phyloP scores from a whole-genome alignment of 495 filamentous ascomycete genomes.

The Melanomma pulvis-pyrius region DNA sequence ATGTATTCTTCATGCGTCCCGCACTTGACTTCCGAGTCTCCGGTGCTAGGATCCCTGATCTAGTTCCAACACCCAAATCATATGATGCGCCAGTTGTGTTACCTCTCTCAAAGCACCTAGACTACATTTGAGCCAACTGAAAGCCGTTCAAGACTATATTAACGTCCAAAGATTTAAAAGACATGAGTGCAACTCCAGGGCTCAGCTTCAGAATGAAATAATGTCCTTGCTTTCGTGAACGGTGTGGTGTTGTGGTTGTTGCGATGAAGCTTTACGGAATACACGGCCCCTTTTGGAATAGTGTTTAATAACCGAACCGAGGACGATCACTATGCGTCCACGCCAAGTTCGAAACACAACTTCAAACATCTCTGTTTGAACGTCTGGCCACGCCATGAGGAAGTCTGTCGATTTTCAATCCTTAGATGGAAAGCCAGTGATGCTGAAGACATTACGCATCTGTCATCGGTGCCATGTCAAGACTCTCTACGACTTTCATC shows the following conservation, averaged over 20 bases:
- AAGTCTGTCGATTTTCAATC: not conserved
- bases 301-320: not conserved
- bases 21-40: not conserved
- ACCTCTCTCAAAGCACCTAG: not conserved
- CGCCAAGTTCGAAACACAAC: conserved; percentile 17
- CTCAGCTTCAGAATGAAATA: too few species aligned
- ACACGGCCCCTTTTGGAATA: not conserved
- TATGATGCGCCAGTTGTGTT: not conserved
- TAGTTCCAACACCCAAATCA: not conserved
- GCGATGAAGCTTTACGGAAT: not conserved
- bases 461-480: too few species aligned
- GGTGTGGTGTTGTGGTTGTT: not conserved
- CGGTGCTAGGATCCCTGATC: not conserved
- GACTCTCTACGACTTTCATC: too few species aligned
- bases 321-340: not conserved
- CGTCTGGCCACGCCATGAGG: not conserved
- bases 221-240: too few species aligned
- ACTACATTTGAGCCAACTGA: too few species aligned
- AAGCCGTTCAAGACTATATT: too few species aligned
- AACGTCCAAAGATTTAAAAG: too few species aligned
- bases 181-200: too few species aligned
- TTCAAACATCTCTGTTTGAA: conserved; percentile 22
- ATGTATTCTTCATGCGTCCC: not conserved
- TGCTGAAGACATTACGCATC: too few species aligned
- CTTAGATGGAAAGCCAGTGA: not conserved